Percentiles rank a stretch among this genome's conserved stretches.
Evolutionary conservation across 345 rosid genomes (phyloP).

Genomic region (Arabidopsis arenosa): DNA sequence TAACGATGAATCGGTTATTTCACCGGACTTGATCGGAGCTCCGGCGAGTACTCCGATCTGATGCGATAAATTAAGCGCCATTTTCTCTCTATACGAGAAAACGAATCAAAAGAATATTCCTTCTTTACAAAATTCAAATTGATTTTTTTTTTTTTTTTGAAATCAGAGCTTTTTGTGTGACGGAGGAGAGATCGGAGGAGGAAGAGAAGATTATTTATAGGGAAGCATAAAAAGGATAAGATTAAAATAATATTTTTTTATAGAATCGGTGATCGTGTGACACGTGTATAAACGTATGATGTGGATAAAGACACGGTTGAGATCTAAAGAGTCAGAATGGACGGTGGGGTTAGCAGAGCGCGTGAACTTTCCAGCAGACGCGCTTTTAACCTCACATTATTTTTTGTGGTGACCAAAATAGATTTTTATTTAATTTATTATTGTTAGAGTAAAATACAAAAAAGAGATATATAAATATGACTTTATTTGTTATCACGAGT

Average conservation of each 20-base stretch:
- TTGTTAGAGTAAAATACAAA: too few species aligned
- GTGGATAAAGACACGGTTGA: conserved; percentile 53
- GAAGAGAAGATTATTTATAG: conserved; percentile 38
- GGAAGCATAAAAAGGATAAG: conserved; percentile 44
- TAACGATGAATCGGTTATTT: conserved; percentile 42
- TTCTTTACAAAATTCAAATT: not conserved
- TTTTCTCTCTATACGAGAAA: conserved; percentile 26
- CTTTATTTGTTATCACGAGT: conserved; percentile 25
- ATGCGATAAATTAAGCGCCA: conserved; percentile 76
- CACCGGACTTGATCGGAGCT: conserved; percentile 50
- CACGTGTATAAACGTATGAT: conserved; percentile 46
- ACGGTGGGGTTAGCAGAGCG: conserved; percentile 51
- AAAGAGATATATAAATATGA: not conserved
- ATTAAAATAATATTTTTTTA: conserved; percentile 27
- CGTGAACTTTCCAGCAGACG: conserved; percentile 49
- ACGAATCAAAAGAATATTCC: not conserved
- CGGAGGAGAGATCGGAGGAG: not conserved
- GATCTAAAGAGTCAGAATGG: conserved; percentile 53
- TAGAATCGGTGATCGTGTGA: not conserved
- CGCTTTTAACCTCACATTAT: conserved; percentile 35
- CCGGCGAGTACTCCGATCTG: conserved; percentile 78
- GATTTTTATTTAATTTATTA: too few species aligned
- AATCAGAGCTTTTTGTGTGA: not conserved
- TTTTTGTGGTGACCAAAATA: conserved; percentile 30
- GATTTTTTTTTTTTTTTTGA: not conserved